Conservation (phyloP, 1,284 basidiomycete species). For the Irpex rosettiformis region DNA sequence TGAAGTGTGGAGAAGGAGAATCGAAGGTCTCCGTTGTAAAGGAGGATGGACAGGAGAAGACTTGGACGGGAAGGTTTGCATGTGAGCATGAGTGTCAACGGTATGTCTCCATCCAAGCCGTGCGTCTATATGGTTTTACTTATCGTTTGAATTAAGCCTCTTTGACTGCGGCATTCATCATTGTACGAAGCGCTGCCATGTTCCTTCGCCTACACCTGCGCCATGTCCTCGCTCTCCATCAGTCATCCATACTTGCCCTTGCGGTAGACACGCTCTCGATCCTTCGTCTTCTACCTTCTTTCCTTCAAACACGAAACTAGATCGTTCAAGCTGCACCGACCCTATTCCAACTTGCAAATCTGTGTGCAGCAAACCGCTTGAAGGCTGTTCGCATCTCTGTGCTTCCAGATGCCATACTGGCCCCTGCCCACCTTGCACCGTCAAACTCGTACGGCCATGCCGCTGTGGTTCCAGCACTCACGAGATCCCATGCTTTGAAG, state of each 20-base stretch:
- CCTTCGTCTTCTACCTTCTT: constrained; percentile 31
- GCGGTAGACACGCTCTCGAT: constrained; percentile 63
- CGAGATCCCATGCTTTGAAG: constrained; percentile 46
- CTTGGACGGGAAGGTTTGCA: constrained; percentile 69
- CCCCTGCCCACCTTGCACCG: constrained; percentile 72
- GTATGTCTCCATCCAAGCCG: constrained; percentile 30
- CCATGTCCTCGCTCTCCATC: constrained; percentile 74
- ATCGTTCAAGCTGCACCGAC: constrained; percentile 63
- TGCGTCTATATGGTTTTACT: neutral
- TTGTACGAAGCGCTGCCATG: constrained; percentile 71
- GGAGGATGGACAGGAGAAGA: constrained; percentile 31
- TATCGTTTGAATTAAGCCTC: constrained; percentile 34
- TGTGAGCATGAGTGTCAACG: constrained; percentile 65
- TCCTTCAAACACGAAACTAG: constrained; percentile 30
- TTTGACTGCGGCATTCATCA: constrained; percentile 77
- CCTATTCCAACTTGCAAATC: constrained; percentile 78
- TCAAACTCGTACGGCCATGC: constrained; percentile 69
- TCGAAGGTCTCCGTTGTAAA: constrained; percentile 26
- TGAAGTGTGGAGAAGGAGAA: constrained; percentile 64
- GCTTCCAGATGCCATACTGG: constrained; percentile 54
- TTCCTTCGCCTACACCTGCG: constrained; percentile 55
- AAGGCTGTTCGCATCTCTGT: constrained; percentile 69
- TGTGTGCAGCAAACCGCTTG: constrained; percentile 62
- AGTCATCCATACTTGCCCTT: constrained; percentile 73
- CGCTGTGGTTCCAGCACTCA: constrained; percentile 72